Base-by-base conservation (phyloP, 345 rosid genomes). In the Psidium friedrichsthalianum region DNA sequence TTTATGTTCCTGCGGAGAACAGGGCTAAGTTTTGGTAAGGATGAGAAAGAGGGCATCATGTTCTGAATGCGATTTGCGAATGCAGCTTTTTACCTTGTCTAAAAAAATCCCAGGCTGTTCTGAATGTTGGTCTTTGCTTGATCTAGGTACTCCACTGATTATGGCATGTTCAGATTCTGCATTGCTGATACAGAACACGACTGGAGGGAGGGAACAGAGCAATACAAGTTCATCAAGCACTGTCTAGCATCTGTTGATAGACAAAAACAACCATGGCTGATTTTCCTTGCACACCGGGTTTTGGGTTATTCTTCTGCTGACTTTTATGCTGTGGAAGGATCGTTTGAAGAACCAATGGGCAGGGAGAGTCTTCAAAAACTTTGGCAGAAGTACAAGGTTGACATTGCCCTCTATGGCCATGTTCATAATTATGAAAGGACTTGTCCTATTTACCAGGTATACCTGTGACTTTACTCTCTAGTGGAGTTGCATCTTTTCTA, bases 311-410 rank as follows among this genome's bases (percentile, higher is more conserved):
- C 98, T 51, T 90, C 94, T 14, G 86, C 89, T 83, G 87, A 87
- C 25, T 93, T 91, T 92, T 90, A 94, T 84, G 94, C 86, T 32
- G 32, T 49, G 44, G 93, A 93, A 84, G 97, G 95, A 54, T 85
- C 93, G 3, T 95, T 89, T 87, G 94, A 89, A 82, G 94, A 94
- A 88, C 95, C 95, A 53, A 93, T 93, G 94, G 95, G 94, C 85
- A 91, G 96, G 89, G 98, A 95, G 20, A 91, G 94, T 89, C 74
- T 95, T 88, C 98, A 95, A 88, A 93, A 89, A 87, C 93, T 95
- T 20, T 95, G 97, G 98, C 96, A 94, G 89, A 95, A 93, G 86
- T 92, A 94, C 91, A 94, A 90, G 88, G 98, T 95, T 1, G 98
- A 94, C 90, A 89, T 94, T 47, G 96, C 95, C 55, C 86, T 93